Evolutionary conservation across 1,139 yeast genomes (phyloP), one percentile per base, ranked within the genome.

Genomic region (Blastobotrys capitulatus): DNA sequence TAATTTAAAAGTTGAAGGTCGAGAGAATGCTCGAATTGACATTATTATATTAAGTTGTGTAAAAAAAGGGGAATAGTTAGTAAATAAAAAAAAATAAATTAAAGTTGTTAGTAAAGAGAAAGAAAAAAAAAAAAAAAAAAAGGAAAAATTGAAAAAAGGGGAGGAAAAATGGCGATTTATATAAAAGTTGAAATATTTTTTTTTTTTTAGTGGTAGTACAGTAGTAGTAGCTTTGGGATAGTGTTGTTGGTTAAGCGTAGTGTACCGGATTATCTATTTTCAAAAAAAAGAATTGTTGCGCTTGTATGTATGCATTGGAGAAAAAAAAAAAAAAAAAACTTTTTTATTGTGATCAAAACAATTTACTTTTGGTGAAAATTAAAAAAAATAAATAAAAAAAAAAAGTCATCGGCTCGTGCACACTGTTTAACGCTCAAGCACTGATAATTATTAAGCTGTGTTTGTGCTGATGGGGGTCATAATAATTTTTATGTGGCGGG

Each of bases 1-100:
- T 32, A 56, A 44, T 54, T 52, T 55, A 42, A 56, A 40, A 38
- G 60, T 53, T 36, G 58, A 51, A 44, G 63, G 62, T 31, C 61
- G 60, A 42, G 45, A 20, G 18, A 47, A 31, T 19, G 46, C 43
- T 41, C 49, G 34, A 36, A 47, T 43, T 25, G 49, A 47, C 49
- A 47, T 47, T 36, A 20, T 32, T 42, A 27, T 25, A 25, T 13
- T 36, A 16, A 15, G 2, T 16, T 4, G 25, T 22, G n/a, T n/a
- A n/a, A n/a, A 5, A 22, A 22, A 5, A 22, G 25, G 25, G 25
- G 25, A 22, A 37, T 47, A 29, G 29, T 20, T 20, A 20, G 45
- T 42, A 32, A 41, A 12, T 12, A 41, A 13, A 6, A 26, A 25
- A 19, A 12, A 41, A 29, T 7, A 27, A 41, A 29, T 31, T 19